phyloP scores from a whole-genome alignment of 495 filamentous ascomycete species.

The Lophium mytilinum region DNA sequence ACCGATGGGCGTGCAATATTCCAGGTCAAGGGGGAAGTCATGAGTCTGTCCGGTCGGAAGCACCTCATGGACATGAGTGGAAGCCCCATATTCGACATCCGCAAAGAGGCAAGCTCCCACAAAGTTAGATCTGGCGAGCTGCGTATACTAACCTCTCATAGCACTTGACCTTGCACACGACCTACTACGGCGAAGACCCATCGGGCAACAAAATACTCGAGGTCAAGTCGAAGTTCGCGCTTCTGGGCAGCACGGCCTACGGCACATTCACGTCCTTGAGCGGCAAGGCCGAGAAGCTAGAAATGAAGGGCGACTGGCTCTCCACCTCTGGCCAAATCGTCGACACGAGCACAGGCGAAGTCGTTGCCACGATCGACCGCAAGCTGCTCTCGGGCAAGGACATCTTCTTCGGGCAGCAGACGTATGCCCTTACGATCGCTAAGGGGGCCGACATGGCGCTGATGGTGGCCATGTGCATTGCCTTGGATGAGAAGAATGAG shows the following conservation, averaged over 20 bases:
- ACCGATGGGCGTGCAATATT: constrained; percentile 41
- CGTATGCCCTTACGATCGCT: constrained; percentile 51
- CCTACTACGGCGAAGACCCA: constrained; percentile 38
- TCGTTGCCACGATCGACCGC: constrained; percentile 48
- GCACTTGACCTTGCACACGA: constrained; percentile 42
- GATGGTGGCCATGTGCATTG: constrained; percentile 53
- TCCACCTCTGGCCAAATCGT: constrained; percentile 43
- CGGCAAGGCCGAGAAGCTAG: constrained; percentile 32
- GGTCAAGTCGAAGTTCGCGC: constrained; percentile 45
- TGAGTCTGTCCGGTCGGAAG: constrained; percentile 39
- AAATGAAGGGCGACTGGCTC: constrained; percentile 45
- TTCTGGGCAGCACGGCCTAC: constrained; percentile 40
- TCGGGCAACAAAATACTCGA: constrained; percentile 39
- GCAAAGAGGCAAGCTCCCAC: constrained; percentile 34
- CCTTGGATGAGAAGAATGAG: constrained; percentile 55
- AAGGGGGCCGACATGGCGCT: constrained; percentile 52
- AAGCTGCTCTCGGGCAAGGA: constrained; percentile 47
- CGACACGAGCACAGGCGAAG: constrained; percentile 35
- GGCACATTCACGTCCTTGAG: constrained; percentile 40
- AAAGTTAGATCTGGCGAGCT: too few relatives aligned
- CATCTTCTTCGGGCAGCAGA: constrained; percentile 49
- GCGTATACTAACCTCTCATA: too few relatives aligned
- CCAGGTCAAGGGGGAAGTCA: constrained; percentile 44
- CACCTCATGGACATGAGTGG: constrained; percentile 39
- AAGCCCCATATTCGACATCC: constrained; percentile 45